Conservation (phyloP, 192 early-diverging fungal genomes). For the Gigaspora rosea region DNA sequence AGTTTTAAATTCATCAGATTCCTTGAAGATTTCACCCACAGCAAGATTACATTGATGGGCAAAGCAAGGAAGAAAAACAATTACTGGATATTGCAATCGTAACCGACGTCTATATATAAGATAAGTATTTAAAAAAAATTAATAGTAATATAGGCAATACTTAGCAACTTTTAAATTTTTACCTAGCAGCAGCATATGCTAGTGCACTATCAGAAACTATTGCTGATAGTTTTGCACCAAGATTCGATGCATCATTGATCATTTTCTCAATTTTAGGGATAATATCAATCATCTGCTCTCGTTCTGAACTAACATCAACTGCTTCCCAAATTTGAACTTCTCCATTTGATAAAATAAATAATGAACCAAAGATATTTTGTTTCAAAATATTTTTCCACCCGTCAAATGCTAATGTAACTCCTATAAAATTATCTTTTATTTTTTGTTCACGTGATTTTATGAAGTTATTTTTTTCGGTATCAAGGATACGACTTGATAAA, state of each 20-base stretch:
- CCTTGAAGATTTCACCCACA: no score
- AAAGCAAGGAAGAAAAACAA: no score
- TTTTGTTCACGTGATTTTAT: neutral
- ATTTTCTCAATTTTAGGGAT: no score
- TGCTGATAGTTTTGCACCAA: no score
- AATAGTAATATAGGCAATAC: no score
- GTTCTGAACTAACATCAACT: neutral
- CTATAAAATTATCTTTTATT: neutral
- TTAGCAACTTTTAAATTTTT: neutral
- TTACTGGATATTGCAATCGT: neutral
- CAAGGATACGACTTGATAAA: neutral
- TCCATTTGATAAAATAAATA: neutral
- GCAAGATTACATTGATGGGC: no score
- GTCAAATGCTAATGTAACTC: conserved; percentile 4
- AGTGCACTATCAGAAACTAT: conserved; percentile 22
- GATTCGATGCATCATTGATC: no score
- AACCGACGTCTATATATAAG: neutral
- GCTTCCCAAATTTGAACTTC: neutral
- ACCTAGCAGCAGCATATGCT: conserved; percentile 10
- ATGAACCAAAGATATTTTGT: neutral
- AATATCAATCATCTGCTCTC: no score
- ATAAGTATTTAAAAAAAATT: no score
- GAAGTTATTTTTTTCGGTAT: neutral
- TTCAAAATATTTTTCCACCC: neutral
- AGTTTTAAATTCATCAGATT: neutral